Percentiles rank a stretch among this genome's conserved stretches.
phyloP scores from a whole-genome alignment of 441 rosid genomes.

The Eruca vesicaria region DNA sequence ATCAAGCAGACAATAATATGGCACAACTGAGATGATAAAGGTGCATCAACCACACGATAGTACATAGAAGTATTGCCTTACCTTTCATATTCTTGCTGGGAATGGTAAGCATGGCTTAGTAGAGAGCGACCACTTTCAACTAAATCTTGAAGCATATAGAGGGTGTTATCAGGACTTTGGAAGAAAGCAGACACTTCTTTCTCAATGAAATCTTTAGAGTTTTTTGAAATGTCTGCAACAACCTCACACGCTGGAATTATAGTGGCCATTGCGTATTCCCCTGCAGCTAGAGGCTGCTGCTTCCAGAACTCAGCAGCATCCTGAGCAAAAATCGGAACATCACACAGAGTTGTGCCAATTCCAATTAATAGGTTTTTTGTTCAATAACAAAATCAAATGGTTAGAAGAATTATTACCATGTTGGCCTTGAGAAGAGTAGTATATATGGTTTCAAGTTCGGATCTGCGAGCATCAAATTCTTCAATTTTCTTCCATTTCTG shows the following conservation, averaged over 20 bases:
- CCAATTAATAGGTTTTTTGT: neutral
- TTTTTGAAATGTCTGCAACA: conserved; percentile 65
- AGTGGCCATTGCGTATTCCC: conserved; percentile 43
- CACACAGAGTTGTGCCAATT: neutral
- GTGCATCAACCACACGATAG: neutral
- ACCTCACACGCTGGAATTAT: conserved; percentile 76
- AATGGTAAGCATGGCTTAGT: conserved; percentile 68
- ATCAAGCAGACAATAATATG: neutral
- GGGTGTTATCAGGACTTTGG: conserved; percentile 80
- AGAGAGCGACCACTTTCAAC: conserved; percentile 80
- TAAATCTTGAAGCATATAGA: conserved; percentile 83
- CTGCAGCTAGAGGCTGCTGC: conserved; percentile 60
- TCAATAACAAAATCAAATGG: neutral
- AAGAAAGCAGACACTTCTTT: conserved; percentile 82
- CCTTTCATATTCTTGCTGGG: conserved; percentile 89
- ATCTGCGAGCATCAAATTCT: conserved; percentile 90
- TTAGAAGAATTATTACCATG: conserved; percentile 48
- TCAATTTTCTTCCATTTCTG: conserved; percentile 96
- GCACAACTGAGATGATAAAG: neutral
- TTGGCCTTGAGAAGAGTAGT: conserved; percentile 77
- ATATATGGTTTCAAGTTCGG: conserved; percentile 82
- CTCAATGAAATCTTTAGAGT: conserved; percentile 72
- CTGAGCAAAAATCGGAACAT: conserved; percentile 19
- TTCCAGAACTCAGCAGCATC: conserved; percentile 87
- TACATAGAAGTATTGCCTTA: conserved; percentile 24